Base-by-base conservation (phyloP, 2,329 filamentous ascomycete genomes). In the Chaetomium sp. region DNA sequence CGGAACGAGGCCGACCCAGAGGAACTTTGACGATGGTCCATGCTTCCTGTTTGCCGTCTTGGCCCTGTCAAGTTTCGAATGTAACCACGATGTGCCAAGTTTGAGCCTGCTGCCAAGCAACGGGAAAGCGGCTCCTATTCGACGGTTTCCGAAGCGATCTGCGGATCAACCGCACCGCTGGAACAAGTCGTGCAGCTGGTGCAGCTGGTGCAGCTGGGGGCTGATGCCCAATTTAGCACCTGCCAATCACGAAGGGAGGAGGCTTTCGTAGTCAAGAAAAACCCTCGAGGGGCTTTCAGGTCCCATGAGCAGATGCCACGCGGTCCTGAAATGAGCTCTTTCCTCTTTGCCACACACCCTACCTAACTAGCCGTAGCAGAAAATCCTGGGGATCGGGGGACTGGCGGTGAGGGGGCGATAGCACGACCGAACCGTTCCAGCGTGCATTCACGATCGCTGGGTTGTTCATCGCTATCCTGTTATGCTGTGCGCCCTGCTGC, bases 81-180 rank as follows among this genome's bases (percentile, higher is more conserved):
- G 61, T 55, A 62, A 57, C 49, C 29, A 50, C 35, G 12, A 19
- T 4, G 29, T 57, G 60, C 59, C 59, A 63, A 67, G 62, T 45
- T 33, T 35, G 9, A 31, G 10, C 45, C 27, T 23, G 47, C 8
- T 33, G 45, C 60, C 56, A 49, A 63, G 57, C 49, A 47, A 23
- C 49, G n/a, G 29, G 42, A 51, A 27, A 42, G 45, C 29, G 25
- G 57, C 31, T 42, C 50, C 38, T 49, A 56, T 64, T 67, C 62
- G 67, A 38, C 63, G 57, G 51, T 50, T 57, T 21, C n/a, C 27
- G 27, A 50, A 55, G 63, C 33, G 69, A 66, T 67, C 66, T 56
- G 38, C 66, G 63, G 66, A 69, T 70, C 66, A 68, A 68, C 68
- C 70, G 66, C 70, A 68, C 67, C 49, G 64, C 62, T 68, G 69